Base-by-base conservation (phyloP, 805 yeast genomes). In the Candida sanyiensis region DNA sequence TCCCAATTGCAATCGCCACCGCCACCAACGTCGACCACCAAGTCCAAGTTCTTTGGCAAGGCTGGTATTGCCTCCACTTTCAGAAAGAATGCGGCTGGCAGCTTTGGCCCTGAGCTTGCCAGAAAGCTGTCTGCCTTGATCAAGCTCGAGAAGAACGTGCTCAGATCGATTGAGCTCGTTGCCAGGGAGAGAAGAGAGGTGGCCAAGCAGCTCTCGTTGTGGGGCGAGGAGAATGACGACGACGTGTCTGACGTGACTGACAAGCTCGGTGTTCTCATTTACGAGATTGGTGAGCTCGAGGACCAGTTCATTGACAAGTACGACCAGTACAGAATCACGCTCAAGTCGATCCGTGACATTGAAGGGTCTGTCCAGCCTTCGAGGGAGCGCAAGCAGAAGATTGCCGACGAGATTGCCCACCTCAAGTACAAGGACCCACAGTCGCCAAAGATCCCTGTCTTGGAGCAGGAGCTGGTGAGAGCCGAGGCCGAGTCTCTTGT, bases 1-100 rank as follows among this genome's bases (percentile, higher is more conserved):
- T 77, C 96, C 50, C 96, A 90, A 68, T 67, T 90, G 66, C 89
- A 83, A 62, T 75, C 84, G 36, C 97, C 97, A 24, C 90, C 95
- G 40, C 97, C 97, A 34, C 97, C 97, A 49, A 81, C 95, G 29
- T 80, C 96, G 23, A 70, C 95, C 39, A 83, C 97, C 57, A 87
- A 87, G 70, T 56, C 72, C 44, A 80, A 80, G 58, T 90, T 89
- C 70, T 90, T 93, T 58, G 97, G 97, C 58, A 79, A 80, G 63
- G 87, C 89, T 40, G 70, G 70, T 32, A 45, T 67, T 26, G 71
- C 71, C 33, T 72, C 76, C 40, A 59, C 74, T n/a, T 63, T 80
- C 57, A 75, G 89, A 66, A 77, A 76, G 59, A 70, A 76, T 38
- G 72, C 85, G 37, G 90, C 93, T 39, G 93, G 89, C 40, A 71